Base-by-base conservation (phyloP, 495 filamentous ascomycete genomes). In the Penicillium atrosanguineum region DNA sequence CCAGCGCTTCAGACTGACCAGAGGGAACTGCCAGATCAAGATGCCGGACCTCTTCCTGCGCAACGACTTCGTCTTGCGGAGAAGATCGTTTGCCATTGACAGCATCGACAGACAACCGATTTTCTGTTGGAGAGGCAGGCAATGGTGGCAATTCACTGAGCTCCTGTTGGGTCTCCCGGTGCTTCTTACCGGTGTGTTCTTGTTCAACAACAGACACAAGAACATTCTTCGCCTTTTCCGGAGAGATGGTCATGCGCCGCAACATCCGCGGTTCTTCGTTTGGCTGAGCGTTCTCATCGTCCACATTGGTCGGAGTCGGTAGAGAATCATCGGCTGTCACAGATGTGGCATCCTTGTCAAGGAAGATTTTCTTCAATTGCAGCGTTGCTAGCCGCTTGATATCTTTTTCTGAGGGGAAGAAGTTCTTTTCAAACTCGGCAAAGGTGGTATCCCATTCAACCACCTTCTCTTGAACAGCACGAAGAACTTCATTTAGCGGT, bases 391-490 rank as follows among this genome's bases (percentile, higher is more conserved):
- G 74, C 56, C 92, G 83, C 53, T 91, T 83, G 55, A 99, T 97
- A 72, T 99, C 95, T 61, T 97, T 97, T 61, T 99, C 95, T 0
- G 92, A 96, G 15, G 90, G 90, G 64, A 99, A 91, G 69, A 94
- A 99, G 56, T 92, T 89, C 46, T 83, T 83, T 62, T 99, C 95
- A 53, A 99, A 96, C 29, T 89, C 86, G 31, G 83, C 82, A 68
- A 99, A 99, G 4, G 81, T 82, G 20, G 82, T 83, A 60, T 99
- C 95, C 95, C 95, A 99, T 59, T 91, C 89, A 7, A 89, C 85
- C 8, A 92, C 91, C 58, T 90, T 95, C 65, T 96, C 92, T 57
- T 97, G 87, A 74, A 95, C 89, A 23, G 86, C 86, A 63, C 93
- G 82, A 39, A 96, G 80, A 29, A 91, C 89, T 50, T 86, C 76